Percentiles rank a stretch among this genome's conserved stretches.
phyloP scores from a whole-genome alignment of 2,329 filamentous ascomycete genomes.

The Colletotrichum gloeosporioides region DNA sequence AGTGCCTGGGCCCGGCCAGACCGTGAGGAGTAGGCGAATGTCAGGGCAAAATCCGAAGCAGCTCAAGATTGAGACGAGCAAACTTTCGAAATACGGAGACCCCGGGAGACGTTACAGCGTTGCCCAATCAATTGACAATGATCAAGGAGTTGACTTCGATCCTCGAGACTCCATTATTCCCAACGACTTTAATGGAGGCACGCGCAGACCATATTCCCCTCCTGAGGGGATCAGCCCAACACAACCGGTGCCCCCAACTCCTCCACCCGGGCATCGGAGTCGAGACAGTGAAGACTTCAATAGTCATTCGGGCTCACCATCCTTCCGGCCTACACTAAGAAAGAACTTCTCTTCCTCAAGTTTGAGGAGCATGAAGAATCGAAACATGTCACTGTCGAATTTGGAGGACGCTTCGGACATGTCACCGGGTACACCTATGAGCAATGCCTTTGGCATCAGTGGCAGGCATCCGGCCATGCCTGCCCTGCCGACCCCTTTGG shows the following conservation, averaged over 20 bases:
- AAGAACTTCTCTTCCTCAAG: conserved; percentile 77
- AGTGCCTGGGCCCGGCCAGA: conserved; percentile 40
- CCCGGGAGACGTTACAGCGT: conserved; percentile 10
- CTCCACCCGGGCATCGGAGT: conserved; percentile 33
- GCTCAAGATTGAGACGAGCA: conserved; percentile 83
- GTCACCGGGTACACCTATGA: conserved; percentile 78
- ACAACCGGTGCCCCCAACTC: conserved; percentile 20
- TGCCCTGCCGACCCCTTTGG: conserved; percentile 70
- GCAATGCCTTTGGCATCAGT: conserved; percentile 64
- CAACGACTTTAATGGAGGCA: background rate
- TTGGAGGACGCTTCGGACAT: conserved; percentile 67
- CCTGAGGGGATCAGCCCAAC: conserved; percentile 21
- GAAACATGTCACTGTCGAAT: conserved; percentile 73
- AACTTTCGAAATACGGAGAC: conserved; percentile 5
- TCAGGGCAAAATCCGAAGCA: conserved; percentile 83
- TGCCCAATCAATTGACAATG: background rate
- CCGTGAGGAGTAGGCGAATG: conserved; percentile 77
- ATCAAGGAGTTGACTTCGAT: background rate
- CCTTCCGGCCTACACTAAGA: conserved; percentile 54
- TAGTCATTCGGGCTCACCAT: conserved; percentile 58
- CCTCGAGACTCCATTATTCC: background rate
- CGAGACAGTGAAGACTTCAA: conserved; percentile 41
- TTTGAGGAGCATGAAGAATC: conserved; percentile 72
- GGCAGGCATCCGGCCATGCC: conserved; percentile 61
- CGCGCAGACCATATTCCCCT: conserved; percentile 12